Evolutionary conservation across 257 asterid genomes (phyloP).

Genomic region (Solanum pinnatisectum): DNA sequence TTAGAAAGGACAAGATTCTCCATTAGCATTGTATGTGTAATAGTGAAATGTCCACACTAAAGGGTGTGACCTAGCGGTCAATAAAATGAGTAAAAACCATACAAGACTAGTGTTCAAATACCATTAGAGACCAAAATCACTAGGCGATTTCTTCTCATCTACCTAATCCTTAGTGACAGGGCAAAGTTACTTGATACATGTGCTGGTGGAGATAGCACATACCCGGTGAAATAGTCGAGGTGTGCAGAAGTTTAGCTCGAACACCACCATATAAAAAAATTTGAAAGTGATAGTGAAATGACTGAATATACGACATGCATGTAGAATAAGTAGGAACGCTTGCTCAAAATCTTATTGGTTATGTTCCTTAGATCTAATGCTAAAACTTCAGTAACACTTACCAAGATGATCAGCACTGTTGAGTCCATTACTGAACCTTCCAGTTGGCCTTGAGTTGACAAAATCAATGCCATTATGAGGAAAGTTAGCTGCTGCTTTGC

Average conservation of each 20-base stretch:
- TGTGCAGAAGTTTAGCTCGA: background rate
- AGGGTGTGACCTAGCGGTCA: background rate
- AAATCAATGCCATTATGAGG: conserved; percentile 53
- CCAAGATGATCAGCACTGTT: conserved; percentile 64
- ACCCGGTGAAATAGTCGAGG: background rate
- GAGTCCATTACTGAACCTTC: conserved; percentile 76
- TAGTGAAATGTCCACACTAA: background rate
- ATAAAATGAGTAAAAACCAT: background rate
- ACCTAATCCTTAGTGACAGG: background rate
- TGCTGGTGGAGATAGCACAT: background rate
- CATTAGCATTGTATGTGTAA: background rate
- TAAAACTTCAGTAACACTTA: conserved; percentile 2
- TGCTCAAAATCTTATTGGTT: background rate
- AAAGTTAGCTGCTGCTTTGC: conserved; percentile 32
- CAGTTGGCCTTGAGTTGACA: conserved; percentile 48
- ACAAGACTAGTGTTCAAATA: background rate
- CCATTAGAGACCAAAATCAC: background rate
- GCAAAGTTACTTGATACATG: background rate
- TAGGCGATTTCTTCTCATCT: background rate
- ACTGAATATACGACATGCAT: background rate
- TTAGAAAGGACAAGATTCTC: background rate
- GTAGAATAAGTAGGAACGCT: background rate
- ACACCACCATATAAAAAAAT: background rate
- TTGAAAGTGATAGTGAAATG: background rate
- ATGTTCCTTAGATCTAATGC: background rate